A percentile compares a stretch with the other conserved stretches of the same genome.
These are phyloP conservation scores for Dentipellis fragilis DNA, from an alignment of 768 basidiomycete species.

Conservation along the genomic window DNA sequence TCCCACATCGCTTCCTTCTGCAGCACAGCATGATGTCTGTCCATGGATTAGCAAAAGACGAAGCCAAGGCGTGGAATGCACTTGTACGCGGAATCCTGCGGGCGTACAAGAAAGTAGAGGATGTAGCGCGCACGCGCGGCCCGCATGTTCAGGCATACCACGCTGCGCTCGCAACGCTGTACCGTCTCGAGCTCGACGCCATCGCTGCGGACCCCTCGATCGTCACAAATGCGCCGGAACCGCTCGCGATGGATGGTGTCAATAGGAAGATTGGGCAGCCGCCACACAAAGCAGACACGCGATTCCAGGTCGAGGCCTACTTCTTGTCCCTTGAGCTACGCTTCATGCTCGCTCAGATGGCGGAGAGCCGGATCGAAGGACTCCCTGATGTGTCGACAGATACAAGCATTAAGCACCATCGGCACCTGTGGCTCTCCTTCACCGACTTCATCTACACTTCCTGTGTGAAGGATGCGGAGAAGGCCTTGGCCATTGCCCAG, in stretches of 20 bases:
- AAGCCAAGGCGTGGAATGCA: conserved; percentile 17
- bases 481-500: conserved; percentile 15
- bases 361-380: conserved; percentile 15
- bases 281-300: conserved; percentile 24
- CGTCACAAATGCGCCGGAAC: conserved; percentile 17
- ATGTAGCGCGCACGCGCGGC: conserved; percentile 18
- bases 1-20: conserved; percentile 4
- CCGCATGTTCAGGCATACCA: conserved; percentile 25
- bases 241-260: conserved; percentile 19
- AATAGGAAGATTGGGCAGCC: conserved; percentile 23
- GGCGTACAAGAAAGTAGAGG: conserved; percentile 17
- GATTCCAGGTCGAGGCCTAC: conserved; percentile 25
- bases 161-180: conserved; percentile 23
- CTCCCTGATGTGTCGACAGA: conserved; percentile 6
- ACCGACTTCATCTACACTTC: conserved; percentile 17
- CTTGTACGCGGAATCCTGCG: conserved; percentile 13
- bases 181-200: conserved; percentile 19
- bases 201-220: conserved; percentile 13
- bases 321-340: conserved; percentile 26
- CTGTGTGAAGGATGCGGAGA: conserved; percentile 18
- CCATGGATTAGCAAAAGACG: conserved; percentile 14
- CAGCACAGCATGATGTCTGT: conserved; percentile 6
- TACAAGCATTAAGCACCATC: conserved; percentile 3
- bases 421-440: conserved; percentile 14
- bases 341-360: conserved; percentile 22